These are phyloP conservation scores for Xylaria grammica DNA, from an alignment of 495 filamentous ascomycete genomes.

Conservation along the genomic window DNA sequence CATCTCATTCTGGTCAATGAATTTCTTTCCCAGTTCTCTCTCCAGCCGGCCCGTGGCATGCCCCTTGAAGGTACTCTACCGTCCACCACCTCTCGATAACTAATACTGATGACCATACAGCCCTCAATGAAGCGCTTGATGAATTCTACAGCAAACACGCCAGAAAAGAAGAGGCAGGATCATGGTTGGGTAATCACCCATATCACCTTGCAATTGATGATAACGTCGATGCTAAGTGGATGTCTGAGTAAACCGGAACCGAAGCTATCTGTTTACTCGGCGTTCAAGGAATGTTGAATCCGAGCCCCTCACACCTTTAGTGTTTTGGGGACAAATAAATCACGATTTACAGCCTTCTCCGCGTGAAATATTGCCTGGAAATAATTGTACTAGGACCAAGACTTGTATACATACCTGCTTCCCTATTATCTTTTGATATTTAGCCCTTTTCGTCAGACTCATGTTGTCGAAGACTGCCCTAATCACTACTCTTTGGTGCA, in stretches of 20 bases:
- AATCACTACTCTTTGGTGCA: too few relatives aligned
- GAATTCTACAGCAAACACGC: slow-evolving; percentile 15
- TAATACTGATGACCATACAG: slow-evolving; percentile 7
- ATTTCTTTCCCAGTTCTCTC: background rate
- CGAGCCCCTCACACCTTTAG: too few relatives aligned
- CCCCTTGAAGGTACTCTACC: background rate
- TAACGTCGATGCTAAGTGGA: background rate
- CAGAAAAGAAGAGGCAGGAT: background rate
- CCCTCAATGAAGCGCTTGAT: slow-evolving; percentile 6
- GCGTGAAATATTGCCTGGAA: too few relatives aligned
- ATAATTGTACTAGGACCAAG: too few relatives aligned
- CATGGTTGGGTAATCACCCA: slow-evolving; percentile 9
- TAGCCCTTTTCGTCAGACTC: too few relatives aligned
- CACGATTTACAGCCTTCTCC: too few relatives aligned
- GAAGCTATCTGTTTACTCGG: too few relatives aligned
- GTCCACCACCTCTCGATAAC: background rate
- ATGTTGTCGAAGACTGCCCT: too few relatives aligned
- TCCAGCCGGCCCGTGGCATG: background rate
- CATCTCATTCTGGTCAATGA: background rate
- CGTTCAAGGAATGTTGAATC: too few relatives aligned
- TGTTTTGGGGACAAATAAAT: too few relatives aligned
- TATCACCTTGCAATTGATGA: background rate
- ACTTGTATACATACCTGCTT: too few relatives aligned
- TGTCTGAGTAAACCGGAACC: background rate
- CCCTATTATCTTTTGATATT: too few relatives aligned